Conservation (phyloP, 2,329 filamentous ascomycete species). For the Sporothrix curviconia region DNA sequence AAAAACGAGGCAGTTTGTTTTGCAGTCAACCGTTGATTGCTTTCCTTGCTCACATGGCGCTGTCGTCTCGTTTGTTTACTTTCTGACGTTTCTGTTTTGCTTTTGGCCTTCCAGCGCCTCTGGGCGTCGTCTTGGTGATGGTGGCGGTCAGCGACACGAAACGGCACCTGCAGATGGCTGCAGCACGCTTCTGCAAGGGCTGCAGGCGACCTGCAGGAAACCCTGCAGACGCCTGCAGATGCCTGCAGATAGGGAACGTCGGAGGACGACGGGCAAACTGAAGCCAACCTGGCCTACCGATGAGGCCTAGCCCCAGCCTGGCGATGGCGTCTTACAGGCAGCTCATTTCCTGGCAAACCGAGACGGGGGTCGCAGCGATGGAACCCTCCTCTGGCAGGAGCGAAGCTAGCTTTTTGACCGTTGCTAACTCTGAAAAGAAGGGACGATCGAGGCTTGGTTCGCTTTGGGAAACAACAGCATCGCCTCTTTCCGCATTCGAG, state of each 20-base stretch:
- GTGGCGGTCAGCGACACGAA: conserved; percentile 10
- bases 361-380: not conserved
- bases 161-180: not conserved
- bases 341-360: not conserved
- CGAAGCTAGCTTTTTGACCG: not conserved
- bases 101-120: no score
- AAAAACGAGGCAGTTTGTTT: not conserved
- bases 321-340: not conserved
- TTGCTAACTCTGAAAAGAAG: not conserved
- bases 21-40: not conserved
- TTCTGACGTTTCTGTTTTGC: not conserved
- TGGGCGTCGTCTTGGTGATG: conserved; percentile 16
- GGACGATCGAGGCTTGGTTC: not conserved
- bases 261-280: not conserved
- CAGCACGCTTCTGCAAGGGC: not conserved
- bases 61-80: not conserved
- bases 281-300: not conserved
- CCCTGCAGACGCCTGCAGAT: not conserved
- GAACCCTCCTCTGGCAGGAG: not conserved
- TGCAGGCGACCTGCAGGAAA: not conserved
- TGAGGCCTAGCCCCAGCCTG: not conserved
- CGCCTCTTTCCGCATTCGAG: not conserved
- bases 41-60: not conserved
- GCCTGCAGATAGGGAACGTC: not conserved
- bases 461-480: not conserved